These are phyloP conservation scores for Phytophthora pisi DNA, from an alignment of 352 stramenopile species.

Conservation along the genomic window DNA sequence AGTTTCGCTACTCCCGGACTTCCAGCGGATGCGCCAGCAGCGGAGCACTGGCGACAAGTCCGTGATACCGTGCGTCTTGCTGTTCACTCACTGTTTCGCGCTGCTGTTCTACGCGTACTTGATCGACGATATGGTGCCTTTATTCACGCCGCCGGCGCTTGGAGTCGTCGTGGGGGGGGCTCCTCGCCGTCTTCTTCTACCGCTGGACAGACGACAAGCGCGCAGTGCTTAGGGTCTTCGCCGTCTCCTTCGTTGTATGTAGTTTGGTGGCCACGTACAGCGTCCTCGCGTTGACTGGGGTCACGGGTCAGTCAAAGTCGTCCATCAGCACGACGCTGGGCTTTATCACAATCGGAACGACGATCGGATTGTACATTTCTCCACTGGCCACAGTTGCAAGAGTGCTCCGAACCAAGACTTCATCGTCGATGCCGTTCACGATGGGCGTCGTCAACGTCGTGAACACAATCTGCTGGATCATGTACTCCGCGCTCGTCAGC, in stretches of 20 bases:
- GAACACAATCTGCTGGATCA: constrained; percentile 12
- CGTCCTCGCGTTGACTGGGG: constrained; percentile 37
- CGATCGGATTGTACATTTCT: constrained; percentile 44
- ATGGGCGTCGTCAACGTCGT: constrained; percentile 26
- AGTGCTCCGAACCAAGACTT: constrained; percentile 24
- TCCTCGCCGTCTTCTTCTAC: constrained; percentile 43
- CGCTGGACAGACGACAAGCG: constrained; percentile 26
- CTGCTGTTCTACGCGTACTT: constrained; percentile 38
- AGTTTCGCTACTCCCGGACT: constrained; percentile 10
- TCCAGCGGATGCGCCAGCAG: constrained; percentile 39
- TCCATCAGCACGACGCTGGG: constrained; percentile 48
- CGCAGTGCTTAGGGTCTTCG: constrained; percentile 19
- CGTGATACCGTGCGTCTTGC: constrained; percentile 35
- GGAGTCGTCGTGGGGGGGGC: constrained; percentile 27
- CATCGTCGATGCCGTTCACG: constrained; percentile 26
- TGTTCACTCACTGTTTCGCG: constrained; percentile 41
- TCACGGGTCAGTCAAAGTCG: constrained; percentile 30
- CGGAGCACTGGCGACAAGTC: constrained; percentile 43
- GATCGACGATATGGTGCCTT: constrained; percentile 37
- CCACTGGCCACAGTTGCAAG: constrained; percentile 50
- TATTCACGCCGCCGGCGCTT: constrained; percentile 31
- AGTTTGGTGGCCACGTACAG: constrained; percentile 21
- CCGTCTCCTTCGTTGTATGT: constrained; percentile 5
- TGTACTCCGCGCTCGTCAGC: constrained; percentile 17
- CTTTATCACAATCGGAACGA: constrained; percentile 56